phyloP scores from a whole-genome alignment of 495 filamentous ascomycete species.

The Darksidea phi region DNA sequence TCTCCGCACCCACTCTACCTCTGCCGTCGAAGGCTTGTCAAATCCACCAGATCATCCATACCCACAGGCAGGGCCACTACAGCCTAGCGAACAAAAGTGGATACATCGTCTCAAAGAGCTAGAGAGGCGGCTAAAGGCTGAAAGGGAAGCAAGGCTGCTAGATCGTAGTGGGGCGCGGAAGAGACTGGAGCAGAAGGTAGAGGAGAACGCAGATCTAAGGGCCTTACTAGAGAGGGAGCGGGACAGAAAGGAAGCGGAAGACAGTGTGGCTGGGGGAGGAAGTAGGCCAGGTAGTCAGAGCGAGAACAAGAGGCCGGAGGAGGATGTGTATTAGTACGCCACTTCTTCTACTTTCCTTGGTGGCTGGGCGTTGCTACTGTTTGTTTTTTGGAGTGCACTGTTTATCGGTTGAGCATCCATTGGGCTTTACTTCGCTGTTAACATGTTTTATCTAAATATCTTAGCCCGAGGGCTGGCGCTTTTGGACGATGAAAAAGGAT shows the following conservation, averaged over 20 bases:
- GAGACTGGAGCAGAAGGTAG: conserved; percentile 77
- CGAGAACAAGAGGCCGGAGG: conserved; percentile 4
- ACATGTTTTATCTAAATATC: not conserved
- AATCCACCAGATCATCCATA: conserved; percentile 31
- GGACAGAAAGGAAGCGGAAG: conserved; percentile 47
- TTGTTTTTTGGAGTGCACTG: not conserved
- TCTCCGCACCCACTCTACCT: conserved; percentile 52
- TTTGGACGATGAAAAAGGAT: too few species aligned
- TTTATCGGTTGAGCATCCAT: not conserved
- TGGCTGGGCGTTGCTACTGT: not conserved
- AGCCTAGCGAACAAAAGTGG: conserved; percentile 68
- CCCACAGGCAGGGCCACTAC: conserved; percentile 23
- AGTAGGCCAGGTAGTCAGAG: conserved; percentile 2
- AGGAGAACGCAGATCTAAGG: conserved; percentile 72
- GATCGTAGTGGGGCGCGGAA: conserved; percentile 81
- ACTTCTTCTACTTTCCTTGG: not conserved
- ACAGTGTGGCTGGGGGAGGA: conserved; percentile 23
- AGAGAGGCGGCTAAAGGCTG: conserved; percentile 83
- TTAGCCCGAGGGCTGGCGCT: too few species aligned
- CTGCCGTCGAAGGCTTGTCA: conserved; percentile 43
- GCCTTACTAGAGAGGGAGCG: conserved; percentile 67
- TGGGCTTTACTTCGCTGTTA: not conserved
- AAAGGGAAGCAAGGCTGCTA: conserved; percentile 80
- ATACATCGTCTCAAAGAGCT: conserved; percentile 79
- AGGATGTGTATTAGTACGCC: conserved; percentile 30